Evolutionary conservation across 23 red algal genomes (phyloP).

Genomic region (Chondrus crispus): DNA sequence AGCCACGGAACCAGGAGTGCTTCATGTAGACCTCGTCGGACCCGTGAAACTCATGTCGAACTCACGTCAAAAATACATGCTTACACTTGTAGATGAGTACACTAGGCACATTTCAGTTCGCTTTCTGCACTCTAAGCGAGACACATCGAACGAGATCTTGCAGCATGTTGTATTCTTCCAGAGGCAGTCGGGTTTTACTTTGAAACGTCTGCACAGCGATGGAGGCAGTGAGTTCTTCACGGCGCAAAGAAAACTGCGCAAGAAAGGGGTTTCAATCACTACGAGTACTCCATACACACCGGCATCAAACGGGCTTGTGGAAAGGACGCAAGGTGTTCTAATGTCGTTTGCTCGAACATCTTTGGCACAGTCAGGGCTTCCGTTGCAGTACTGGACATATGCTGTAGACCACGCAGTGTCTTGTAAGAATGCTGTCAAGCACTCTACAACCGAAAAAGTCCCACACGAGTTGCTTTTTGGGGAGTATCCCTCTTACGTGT

Average conservation of each 20-base stretch:
- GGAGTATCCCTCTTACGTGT: no score
- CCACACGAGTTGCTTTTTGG: not conserved
- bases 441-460: not conserved
- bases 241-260: not conserved
- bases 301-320: slow-evolving; percentile 30
- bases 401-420: slow-evolving; percentile 14
- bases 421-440: slow-evolving; percentile 15
- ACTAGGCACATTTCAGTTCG: not conserved
- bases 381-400: not conserved
- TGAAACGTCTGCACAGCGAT: not conserved
- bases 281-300: not conserved
- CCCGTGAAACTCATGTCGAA: not conserved
- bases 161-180: not conserved
- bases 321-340: not conserved
- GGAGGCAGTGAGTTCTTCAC: not conserved
- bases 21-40: not conserved
- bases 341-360: not conserved
- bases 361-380: not conserved
- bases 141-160: not conserved
- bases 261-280: not conserved
- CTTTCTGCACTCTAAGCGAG: not conserved
- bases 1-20: not conserved
- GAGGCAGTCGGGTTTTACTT: not conserved
- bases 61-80: not conserved
- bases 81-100: not conserved